phyloP scores from a whole-genome alignment of 1,284 basidiomycete species.

The Meira nashicola region DNA sequence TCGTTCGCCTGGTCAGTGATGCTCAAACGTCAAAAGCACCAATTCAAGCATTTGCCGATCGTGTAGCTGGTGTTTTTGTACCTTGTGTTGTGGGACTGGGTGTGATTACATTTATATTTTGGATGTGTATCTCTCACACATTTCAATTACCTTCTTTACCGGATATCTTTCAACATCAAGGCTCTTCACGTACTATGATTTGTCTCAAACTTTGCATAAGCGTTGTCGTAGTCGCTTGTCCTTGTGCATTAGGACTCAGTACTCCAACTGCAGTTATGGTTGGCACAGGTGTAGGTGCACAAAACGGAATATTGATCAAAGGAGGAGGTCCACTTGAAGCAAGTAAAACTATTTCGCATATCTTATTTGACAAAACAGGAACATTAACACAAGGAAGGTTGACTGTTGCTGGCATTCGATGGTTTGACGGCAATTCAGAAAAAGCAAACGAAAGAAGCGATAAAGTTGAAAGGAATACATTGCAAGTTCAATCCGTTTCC shows the following conservation, averaged over 20 bases:
- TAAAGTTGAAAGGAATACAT: neutral
- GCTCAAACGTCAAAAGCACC: conserved; percentile 97
- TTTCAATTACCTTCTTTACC: conserved; percentile 65
- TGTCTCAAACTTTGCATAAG: conserved; percentile 97
- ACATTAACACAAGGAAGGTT: conserved; percentile 87
- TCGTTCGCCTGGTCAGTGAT: conserved; percentile 93
- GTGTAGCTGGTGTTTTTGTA: conserved; percentile 90
- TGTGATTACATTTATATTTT: conserved; percentile 72
- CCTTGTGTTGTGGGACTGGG: conserved; percentile 82
- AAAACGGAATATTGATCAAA: conserved; percentile 97
- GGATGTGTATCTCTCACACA: conserved; percentile 70
- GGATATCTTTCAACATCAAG: conserved; percentile 74
- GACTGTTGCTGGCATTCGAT: conserved; percentile 67
- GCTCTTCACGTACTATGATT: conserved; percentile 78
- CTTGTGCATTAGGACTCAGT: conserved; percentile 90
- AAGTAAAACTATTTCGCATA: conserved; percentile 71
- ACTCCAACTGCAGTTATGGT: conserved; percentile 99
- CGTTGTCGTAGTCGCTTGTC: conserved; percentile 96
- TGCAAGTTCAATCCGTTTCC: conserved; percentile 11
- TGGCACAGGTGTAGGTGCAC: conserved; percentile 91
- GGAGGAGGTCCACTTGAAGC: conserved; percentile 91
- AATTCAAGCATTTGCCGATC: conserved; percentile 94
- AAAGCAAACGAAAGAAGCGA: neutral
- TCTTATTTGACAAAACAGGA: conserved; percentile 95
- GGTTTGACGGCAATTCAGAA: conserved; percentile 61